A percentile compares a stretch with the other conserved stretches of the same genome.
phyloP scores from a whole-genome alignment of 148 eudicot species.

The Suaeda aralocaspica region DNA sequence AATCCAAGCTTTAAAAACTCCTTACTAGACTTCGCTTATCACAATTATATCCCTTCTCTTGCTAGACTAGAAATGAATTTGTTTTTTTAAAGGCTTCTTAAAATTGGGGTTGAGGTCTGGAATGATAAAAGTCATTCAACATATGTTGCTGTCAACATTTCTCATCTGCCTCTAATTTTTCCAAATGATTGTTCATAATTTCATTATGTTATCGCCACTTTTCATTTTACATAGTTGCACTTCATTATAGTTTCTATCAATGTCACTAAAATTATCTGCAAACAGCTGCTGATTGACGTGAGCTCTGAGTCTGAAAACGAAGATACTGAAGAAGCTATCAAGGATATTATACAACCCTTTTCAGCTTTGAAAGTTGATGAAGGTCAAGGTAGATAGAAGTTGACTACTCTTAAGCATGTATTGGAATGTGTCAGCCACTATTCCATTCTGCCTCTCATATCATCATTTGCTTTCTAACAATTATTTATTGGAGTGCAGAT shows the following conservation, averaged over 20 bases:
- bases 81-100: too few relatives aligned
- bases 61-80: neutral
- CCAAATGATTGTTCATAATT: neutral
- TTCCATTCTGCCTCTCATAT: neutral
- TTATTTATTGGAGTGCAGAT: conserved; percentile 35
- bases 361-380: conserved; percentile 46
- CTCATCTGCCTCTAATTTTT: neutral
- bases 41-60: neutral
- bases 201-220: neutral
- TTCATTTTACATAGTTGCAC: neutral
- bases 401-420: neutral
- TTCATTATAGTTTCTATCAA: conserved; percentile 7
- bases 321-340: conserved; percentile 36
- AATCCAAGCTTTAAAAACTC: neutral
- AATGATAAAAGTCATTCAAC: too few relatives aligned
- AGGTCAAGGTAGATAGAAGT: conserved; percentile 37
- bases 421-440: neutral
- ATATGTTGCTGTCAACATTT: neutral
- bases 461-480: neutral
- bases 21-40: neutral
- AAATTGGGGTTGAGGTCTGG: too few relatives aligned
- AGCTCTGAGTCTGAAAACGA: conserved; percentile 78
- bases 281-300: conserved; percentile 25
- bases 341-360: conserved; percentile 61
- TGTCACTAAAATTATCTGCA: conserved; percentile 1